Base-by-base conservation (phyloP, 2,329 filamentous ascomycete species). In the Xylariales sp. region DNA sequence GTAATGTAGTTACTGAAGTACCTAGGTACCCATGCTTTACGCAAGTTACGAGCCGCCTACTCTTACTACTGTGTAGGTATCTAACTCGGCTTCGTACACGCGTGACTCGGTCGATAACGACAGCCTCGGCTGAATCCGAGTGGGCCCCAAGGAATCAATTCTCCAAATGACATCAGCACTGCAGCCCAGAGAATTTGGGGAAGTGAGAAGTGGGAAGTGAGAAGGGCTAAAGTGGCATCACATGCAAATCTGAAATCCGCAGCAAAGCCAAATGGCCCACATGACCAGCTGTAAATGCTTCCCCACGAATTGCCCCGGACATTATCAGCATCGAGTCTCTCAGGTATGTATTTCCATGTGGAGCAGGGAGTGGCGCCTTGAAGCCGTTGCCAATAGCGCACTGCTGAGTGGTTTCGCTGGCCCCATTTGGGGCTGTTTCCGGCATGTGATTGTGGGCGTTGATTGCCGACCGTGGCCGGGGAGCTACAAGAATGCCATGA, bases 121-220 rank as follows among this genome's bases (percentile, higher is more conserved):
- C 25, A 12, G 25, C 36, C 36, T 38, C 36, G 36, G 36, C 36
- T 38, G 24, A 38, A 38, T 29, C 14, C 14, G 25, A 38, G 36
- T 38, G 36, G 36, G 16, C 16, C 14, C 8, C 7, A 29, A 15
- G 12, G 25, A 29, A 7, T 14, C 25, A 27, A 29, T 40, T 33
- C 15, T 21, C 31, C 39, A 42, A 36, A 42, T 42, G 39, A 42
- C 39, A 42, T 42, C 39, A 42, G 39, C 22, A 15, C 31, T 18
- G 16, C 31, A 16, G 11, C 31, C n/a, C n/a, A n/a, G n/a, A n/a
- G n/a, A n/a, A n/a, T n/a, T n/a, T n/a, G n/a, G n/a, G n/a, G n/a
- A n/a, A n/a, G n/a, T n/a, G n/a, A n/a, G n/a, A n/a, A n/a, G n/a
- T n/a, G n/a, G n/a, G n/a, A n/a, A n/a, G n/a, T n/a, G n/a, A n/a